A percentile compares a stretch with the other conserved stretches of the same genome.
Evolutionary conservation across 1,284 basidiomycete genomes (phyloP).

Genomic region (Microbotryum saponariae): DNA sequence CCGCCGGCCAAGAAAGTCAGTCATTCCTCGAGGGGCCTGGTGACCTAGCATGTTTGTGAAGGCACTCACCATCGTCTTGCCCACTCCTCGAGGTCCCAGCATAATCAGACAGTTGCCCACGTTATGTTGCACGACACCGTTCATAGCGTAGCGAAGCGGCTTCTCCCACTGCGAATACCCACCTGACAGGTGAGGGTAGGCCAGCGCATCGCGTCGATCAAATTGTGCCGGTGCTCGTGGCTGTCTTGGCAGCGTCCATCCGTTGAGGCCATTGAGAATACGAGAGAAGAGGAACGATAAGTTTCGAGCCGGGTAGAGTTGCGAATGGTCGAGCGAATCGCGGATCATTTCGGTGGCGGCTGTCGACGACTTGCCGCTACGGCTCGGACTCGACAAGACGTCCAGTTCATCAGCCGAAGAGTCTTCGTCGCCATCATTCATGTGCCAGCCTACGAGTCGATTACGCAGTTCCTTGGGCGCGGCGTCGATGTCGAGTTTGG

Average conservation of each 20-base stretch:
- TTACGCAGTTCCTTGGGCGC: conserved; percentile 10
- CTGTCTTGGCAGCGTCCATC: neutral
- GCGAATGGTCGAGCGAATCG: neutral
- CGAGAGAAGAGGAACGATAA: neutral
- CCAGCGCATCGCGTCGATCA: neutral
- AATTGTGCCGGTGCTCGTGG: neutral
- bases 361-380: neutral
- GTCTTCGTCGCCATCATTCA: conserved; percentile 19
- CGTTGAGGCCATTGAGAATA: conserved; percentile 12
- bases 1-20: neutral
- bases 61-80: conserved; percentile 31
- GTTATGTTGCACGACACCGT: conserved; percentile 33
- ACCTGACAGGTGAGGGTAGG: conserved; percentile 17
- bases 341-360: neutral
- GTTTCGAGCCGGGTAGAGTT: neutral
- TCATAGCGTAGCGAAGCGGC: conserved; percentile 25
- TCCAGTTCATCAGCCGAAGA: neutral
- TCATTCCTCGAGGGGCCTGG: neutral
- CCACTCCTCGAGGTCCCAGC: conserved; percentile 34
- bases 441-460: conserved; percentile 23
- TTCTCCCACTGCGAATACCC: conserved; percentile 26
- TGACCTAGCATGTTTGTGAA: too few relatives aligned
- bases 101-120: conserved; percentile 36
- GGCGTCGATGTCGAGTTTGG: conserved; percentile 8
- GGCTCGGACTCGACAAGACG: neutral